Conservation (phyloP, 306 rosid species). For the Begonia peltatifolia region DNA sequence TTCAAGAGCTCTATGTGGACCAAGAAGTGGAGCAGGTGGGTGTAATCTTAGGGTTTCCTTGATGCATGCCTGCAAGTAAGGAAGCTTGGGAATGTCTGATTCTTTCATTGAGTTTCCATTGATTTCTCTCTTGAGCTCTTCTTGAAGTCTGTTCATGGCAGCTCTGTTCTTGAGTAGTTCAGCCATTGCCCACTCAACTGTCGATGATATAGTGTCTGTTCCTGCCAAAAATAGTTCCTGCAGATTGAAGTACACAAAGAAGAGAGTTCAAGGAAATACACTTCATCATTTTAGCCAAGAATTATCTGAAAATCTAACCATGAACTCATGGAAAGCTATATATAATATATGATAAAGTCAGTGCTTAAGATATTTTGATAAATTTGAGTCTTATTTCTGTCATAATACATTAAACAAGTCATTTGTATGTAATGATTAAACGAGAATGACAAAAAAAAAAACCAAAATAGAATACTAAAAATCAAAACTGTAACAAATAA, state of each 20-base stretch:
- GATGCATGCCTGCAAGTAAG: constrained; percentile 14
- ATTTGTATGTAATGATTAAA: no score
- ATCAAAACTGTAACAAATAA: no score
- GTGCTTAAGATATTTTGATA: no score
- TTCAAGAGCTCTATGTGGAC: constrained; percentile 10
- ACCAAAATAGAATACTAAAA: no score
- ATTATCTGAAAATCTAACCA: no score
- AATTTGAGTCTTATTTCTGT: no score
- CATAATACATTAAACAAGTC: no score
- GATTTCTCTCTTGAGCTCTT: constrained; percentile 21
- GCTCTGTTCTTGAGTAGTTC: constrained; percentile 18
- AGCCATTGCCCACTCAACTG: constrained; percentile 24
- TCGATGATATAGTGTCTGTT: constrained; percentile 4
- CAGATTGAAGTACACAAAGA: neutral
- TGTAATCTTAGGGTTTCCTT: constrained; percentile 29
- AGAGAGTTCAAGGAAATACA: no score
- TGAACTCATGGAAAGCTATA: no score
- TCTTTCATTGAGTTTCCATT: neutral
- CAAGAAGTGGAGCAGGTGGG: constrained; percentile 11
- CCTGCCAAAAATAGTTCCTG: constrained; percentile 31
- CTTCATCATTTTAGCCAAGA: no score
- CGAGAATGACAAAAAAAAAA: no score
- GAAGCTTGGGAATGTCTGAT: constrained; percentile 6
- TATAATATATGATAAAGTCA: no score
- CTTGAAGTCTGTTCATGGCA: constrained; percentile 22